Base-by-base conservation (phyloP, 1,284 basidiomycete species). In the Trichosporon faecale region DNA sequence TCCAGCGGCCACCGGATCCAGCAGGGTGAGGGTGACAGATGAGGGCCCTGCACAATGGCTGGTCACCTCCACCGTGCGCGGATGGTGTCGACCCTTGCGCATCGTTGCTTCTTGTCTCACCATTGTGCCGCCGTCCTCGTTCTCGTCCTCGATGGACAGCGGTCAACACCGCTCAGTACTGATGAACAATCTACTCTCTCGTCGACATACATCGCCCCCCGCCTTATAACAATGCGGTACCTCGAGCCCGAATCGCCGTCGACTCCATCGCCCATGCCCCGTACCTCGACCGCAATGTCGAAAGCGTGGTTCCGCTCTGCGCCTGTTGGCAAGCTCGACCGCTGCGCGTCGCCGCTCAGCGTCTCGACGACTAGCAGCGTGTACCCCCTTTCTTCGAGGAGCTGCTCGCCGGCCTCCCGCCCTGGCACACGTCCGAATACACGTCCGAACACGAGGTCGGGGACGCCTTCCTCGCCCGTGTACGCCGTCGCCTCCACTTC, bases 61-160 rank as follows among this genome's bases (percentile, higher is more conserved):
- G 49, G 49, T 23, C 40, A n/a, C 40, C 40, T n/a, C 21, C 49
- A 18, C 49, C 49, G 16, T 21, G 21, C 23, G 49, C 23, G 18
- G 49, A 18, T 21, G 7, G 9, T 9, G 18, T 52, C n/a, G 16
- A 52, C n/a, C 49, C 21, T 18, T 52, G 49, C 23, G 49, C 49
- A 52, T 52, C 49, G 21, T 23, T 52, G 49, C 49, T 52, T 52
- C 49, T 52, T 52, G 49, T 52, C 21, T 52, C 49, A 52, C 49
- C 49, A 52, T 52, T 52, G 49, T 52, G 49, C 49, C 49, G 49
- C 40, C 40, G 49, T 9, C 18, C 6, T 8, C 49, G 2, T 7
- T 2, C n/a, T 3, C 21, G 11, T 25, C 23, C 7, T 6, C 44
- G 16, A 46, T 3, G 44, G 16, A 3, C 16, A 46, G 44, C 18